A percentile compares a stretch with the other conserved stretches of the same genome.
These are phyloP conservation scores for Lachnellula hyalina DNA, from an alignment of 2,329 filamentous ascomycete genomes.

Conservation along the genomic window DNA sequence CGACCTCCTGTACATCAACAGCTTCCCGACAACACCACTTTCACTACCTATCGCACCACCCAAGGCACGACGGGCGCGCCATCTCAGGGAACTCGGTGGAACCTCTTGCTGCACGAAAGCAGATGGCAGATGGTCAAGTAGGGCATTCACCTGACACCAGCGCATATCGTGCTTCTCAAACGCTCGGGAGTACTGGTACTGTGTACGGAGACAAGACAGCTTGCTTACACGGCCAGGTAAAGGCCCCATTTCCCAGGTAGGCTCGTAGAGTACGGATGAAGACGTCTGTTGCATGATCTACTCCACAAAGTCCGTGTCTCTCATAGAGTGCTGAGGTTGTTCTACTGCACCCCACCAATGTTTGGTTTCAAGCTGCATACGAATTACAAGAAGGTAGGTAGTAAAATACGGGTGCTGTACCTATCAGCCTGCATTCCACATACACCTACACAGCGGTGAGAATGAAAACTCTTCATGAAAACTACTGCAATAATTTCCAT, in stretches of 20 bases:
- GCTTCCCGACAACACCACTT: not conserved
- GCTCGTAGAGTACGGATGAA: no score
- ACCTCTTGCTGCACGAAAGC: not conserved
- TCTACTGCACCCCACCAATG: no score
- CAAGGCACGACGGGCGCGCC: not conserved
- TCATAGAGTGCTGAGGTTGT: no score
- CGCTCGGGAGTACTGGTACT: not conserved
- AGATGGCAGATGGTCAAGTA: not conserved
- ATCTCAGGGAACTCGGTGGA: not conserved
- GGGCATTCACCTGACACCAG: not conserved
- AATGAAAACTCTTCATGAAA: constrained; percentile 5
- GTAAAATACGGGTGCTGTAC: not conserved
- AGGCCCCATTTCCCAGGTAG: no score
- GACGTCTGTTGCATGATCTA: no score
- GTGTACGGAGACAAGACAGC: not conserved
- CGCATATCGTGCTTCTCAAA: not conserved
- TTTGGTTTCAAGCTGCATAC: not conserved
- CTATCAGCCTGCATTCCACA: not conserved
- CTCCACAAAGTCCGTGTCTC: no score
- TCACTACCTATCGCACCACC: not conserved
- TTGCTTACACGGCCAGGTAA: not conserved
- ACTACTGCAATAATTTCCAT: constrained; percentile 4
- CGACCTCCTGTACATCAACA: not conserved
- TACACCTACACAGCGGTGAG: constrained; percentile 2
- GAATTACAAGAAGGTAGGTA: not conserved